phyloP scores from a whole-genome alignment of 352 stramenopile genomes.

The Phytophthora kernoviae region DNA sequence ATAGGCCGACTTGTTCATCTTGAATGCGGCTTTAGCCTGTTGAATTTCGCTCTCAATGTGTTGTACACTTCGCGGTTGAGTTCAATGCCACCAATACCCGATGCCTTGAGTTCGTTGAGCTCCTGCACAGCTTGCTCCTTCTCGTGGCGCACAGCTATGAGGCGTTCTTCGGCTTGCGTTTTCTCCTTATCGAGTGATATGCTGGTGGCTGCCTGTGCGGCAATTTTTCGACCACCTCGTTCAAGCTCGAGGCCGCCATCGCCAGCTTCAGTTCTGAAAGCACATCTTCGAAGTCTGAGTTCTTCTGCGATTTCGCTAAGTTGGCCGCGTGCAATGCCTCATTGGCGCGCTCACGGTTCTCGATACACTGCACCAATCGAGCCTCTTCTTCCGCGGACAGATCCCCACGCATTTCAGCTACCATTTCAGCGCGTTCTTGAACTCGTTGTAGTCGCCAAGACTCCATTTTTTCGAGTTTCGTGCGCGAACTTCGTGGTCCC shows the following conservation, averaged over 20 bases:
- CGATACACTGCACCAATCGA: constrained; percentile 57
- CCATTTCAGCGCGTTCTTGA: constrained; percentile 78
- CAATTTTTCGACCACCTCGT: constrained; percentile 75
- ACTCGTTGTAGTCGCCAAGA: constrained; percentile 70
- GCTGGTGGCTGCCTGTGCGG: constrained; percentile 55
- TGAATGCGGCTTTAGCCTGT: constrained; percentile 69
- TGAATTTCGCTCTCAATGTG: constrained; percentile 76
- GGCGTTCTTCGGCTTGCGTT: constrained; percentile 54
- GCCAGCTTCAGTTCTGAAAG: constrained; percentile 69
- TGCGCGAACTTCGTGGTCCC: constrained; percentile 76
- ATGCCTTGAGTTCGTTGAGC: constrained; percentile 84
- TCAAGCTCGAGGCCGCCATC: constrained; percentile 54
- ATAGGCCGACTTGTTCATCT: constrained; percentile 79
- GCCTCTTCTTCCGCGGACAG: constrained; percentile 70
- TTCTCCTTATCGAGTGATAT: constrained; percentile 82
- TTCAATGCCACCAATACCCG: constrained; percentile 73
- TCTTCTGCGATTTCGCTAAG: constrained; percentile 68
- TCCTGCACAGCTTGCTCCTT: constrained; percentile 65
- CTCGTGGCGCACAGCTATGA: constrained; percentile 57
- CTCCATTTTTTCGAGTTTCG: constrained; percentile 87
- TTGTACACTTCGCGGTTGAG: constrained; percentile 86
- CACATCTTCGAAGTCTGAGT: constrained; percentile 70
- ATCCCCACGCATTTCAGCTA: constrained; percentile 74
- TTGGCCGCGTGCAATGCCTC: constrained; percentile 70
- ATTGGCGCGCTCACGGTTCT: constrained; percentile 69